These are phyloP conservation scores for Collybia nuda DNA, from an alignment of 768 basidiomycete genomes.

Conservation along the genomic window DNA sequence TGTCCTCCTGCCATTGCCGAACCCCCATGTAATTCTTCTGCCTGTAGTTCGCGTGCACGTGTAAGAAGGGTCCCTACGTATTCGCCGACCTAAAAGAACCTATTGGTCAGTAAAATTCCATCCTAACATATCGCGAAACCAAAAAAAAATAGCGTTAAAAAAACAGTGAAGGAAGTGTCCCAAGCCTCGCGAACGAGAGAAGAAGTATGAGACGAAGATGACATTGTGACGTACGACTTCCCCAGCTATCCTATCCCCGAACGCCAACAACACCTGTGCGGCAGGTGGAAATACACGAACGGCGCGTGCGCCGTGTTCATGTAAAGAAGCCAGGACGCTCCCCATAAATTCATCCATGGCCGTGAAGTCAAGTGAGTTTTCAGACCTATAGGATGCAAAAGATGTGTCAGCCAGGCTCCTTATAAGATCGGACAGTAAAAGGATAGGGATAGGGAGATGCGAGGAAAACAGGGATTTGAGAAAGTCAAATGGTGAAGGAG, in stretches of 20 bases:
- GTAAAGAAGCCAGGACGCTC: conserved; percentile 60
- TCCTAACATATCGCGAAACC: no score
- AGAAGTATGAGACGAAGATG: no score
- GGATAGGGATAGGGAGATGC: no score
- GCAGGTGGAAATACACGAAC: conserved; percentile 83
- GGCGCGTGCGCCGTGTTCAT: conserved; percentile 77
- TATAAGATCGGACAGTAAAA: no score
- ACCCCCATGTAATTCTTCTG: no score
- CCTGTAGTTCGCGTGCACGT: conserved; percentile 65
- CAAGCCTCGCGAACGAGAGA: no score
- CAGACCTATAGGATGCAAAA: conserved; percentile 32
- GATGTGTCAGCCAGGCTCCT: neutral
- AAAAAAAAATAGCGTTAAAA: no score
- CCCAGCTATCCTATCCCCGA: conserved; percentile 81
- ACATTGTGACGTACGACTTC: conserved; percentile 81
- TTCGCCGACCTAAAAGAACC: conserved; percentile 75
- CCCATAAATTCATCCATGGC: conserved; percentile 93
- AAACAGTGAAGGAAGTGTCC: no score
- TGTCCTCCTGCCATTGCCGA: no score
- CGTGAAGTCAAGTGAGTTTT: conserved; percentile 76
- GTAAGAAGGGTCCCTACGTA: conserved; percentile 80
- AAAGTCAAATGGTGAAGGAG: neutral
- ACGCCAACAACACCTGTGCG: conserved; percentile 75
- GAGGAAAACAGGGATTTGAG: no score
- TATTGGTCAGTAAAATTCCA: no score